These are phyloP conservation scores for Nicotiana obtusifolia DNA, from an alignment of 257 asterid genomes.

Conservation along the genomic window DNA sequence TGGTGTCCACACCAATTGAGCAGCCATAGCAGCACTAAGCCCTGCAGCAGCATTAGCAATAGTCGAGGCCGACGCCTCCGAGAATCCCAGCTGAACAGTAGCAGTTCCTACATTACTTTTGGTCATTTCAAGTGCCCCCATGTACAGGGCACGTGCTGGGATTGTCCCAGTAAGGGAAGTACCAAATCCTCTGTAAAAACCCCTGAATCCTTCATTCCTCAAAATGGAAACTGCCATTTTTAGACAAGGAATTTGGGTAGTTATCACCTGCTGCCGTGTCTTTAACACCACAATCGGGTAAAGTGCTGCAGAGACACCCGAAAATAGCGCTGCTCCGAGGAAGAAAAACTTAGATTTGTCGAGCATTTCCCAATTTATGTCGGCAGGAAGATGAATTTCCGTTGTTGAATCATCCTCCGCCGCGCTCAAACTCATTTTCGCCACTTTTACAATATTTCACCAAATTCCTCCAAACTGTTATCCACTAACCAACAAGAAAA, in stretches of 20 bases:
- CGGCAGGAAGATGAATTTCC: conserved; percentile 93
- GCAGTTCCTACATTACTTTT: conserved; percentile 81
- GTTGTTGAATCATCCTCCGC: conserved; percentile 83
- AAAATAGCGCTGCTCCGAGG: conserved; percentile 89
- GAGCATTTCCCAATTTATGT: conserved; percentile 94
- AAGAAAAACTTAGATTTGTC: conserved; percentile 92
- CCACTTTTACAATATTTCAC: conserved; percentile 80
- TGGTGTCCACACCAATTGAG: conserved; percentile 98
- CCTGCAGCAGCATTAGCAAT: conserved; percentile 95
- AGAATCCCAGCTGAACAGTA: conserved; percentile 49
- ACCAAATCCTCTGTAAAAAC: conserved; percentile 89
- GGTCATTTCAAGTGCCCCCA: conserved; percentile 95
- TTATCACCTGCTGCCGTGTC: conserved; percentile 81
- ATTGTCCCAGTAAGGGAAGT: conserved; percentile 90
- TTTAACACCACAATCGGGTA: conserved; percentile 82
- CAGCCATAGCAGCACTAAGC: conserved; percentile 92
- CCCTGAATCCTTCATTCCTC: conserved; percentile 60
- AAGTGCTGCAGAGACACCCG: conserved; percentile 74
- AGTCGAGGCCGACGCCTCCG: conserved; percentile 72
- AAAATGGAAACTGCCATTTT: conserved; percentile 66
- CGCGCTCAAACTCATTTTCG: conserved; percentile 74
- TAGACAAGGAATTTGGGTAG: conserved; percentile 41
- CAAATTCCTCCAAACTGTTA: conserved; percentile 52
- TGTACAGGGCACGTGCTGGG: conserved; percentile 93
- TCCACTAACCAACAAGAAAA: too few relatives aligned